Percentiles rank a stretch among this genome's conserved stretches.
Evolutionary conservation across 768 basidiomycete genomes (phyloP).

Genomic region (Ramaria rubella): DNA sequence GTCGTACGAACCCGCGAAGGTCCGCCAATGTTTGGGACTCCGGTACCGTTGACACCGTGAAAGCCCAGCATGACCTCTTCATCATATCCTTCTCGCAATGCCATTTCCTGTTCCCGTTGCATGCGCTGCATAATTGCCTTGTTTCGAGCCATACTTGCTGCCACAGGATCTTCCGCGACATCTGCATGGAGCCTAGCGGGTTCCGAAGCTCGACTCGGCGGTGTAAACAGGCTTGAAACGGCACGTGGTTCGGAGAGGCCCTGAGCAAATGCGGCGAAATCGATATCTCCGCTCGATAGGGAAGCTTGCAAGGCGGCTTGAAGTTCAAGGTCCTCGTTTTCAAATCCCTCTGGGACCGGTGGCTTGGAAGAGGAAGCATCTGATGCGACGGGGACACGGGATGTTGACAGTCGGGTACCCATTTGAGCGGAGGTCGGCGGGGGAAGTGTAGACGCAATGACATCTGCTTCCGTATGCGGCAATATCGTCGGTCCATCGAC

Average conservation of each 20-base stretch:
- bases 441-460: slow-evolving; percentile 56
- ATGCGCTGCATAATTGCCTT: slow-evolving; percentile 51
- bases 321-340: slow-evolving; percentile 82
- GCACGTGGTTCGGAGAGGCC: slow-evolving; percentile 23
- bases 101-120: slow-evolving; percentile 59
- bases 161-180: slow-evolving; percentile 43
- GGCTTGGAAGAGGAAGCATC: neutral
- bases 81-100: slow-evolving; percentile 53
- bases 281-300: slow-evolving; percentile 32
- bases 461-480: slow-evolving; percentile 64
- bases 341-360: slow-evolving; percentile 34
- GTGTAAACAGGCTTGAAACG: slow-evolving; percentile 16
- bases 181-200: slow-evolving; percentile 1
- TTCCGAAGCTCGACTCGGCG: neutral
- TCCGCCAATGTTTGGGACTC: neutral
- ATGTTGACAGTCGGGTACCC: slow-evolving; percentile 5
- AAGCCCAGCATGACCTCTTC: slow-evolving; percentile 28
- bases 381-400: slow-evolving; percentile 4
- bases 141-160: slow-evolving; percentile 44
- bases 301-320: slow-evolving; percentile 87
- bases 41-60: slow-evolving; percentile 12
- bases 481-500: slow-evolving; percentile 46
- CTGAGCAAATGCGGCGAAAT: slow-evolving; percentile 18
- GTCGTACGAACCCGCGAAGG: neutral
- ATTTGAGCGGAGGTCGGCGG: slow-evolving; percentile 37